Percentiles rank a stretch among this genome's conserved stretches.
Conservation (phyloP, 2,329 filamentous ascomycete species). For the Cladorrhinum sp. region DNA sequence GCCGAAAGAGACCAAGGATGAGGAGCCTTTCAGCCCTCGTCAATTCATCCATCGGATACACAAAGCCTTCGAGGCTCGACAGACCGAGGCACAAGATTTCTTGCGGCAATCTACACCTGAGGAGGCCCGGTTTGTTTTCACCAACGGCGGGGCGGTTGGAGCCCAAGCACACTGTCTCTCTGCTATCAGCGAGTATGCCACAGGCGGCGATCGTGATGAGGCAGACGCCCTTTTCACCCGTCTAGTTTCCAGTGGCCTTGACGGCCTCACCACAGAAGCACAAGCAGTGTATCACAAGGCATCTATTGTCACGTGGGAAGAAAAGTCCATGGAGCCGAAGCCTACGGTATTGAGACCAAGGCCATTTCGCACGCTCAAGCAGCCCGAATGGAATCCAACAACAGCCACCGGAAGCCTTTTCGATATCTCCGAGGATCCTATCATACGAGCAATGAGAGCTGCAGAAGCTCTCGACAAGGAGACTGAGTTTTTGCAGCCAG, state of each 20-base stretch:
- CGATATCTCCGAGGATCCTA: slow-evolving; percentile 43
- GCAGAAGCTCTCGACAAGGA: slow-evolving; percentile 56
- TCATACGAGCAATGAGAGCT: slow-evolving; percentile 54
- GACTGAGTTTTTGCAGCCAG: slow-evolving; percentile 51
- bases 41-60: slow-evolving; percentile 48
- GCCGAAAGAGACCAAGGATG: slow-evolving; percentile 28
- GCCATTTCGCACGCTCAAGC: neutral
- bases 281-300: neutral
- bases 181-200: slow-evolving; percentile 51
- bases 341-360: neutral
- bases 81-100: slow-evolving; percentile 50
- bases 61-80: slow-evolving; percentile 45
- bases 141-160: slow-evolving; percentile 56
- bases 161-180: slow-evolving; percentile 54
- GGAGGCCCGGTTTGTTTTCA: slow-evolving; percentile 56
- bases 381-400: neutral
- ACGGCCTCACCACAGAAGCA: neutral
- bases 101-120: slow-evolving; percentile 43
- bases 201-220: slow-evolving; percentile 45
- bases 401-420: neutral
- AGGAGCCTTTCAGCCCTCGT: slow-evolving; percentile 30
- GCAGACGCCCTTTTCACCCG: slow-evolving; percentile 52
- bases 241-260: slow-evolving; percentile 47
- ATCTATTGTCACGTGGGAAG: neutral
- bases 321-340: neutral